These are phyloP conservation scores for Citrus mangshanensis DNA, from an alignment of 345 rosid species.

Conservation along the genomic window DNA sequence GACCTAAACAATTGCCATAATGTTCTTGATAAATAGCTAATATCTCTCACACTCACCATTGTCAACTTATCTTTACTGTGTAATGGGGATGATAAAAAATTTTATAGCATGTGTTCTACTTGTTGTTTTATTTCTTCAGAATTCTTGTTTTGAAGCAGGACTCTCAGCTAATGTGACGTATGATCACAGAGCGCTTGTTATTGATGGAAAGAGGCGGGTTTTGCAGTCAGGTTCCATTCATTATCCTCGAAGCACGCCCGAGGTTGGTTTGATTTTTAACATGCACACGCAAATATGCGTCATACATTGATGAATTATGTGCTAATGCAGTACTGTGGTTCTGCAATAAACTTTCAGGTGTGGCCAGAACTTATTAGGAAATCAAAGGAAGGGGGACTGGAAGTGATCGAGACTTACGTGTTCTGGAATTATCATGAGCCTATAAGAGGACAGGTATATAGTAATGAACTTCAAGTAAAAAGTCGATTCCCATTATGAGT, in stretches of 20 bases:
- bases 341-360: no score
- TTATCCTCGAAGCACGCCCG: slow-evolving; percentile 28
- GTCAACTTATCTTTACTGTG: not conserved
- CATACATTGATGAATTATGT: no score
- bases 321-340: no score
- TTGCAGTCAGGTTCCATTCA: slow-evolving; percentile 67
- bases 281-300: no score
- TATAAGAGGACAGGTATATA: slow-evolving; percentile 49
- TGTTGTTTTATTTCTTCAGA: slow-evolving; percentile 20
- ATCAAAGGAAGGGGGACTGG: slow-evolving; percentile 8
- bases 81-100: slow-evolving; percentile 20
- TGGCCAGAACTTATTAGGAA: no score
- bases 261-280: no score
- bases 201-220: slow-evolving; percentile 58
- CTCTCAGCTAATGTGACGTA: slow-evolving; percentile 37
- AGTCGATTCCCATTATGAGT: no score
- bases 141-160: slow-evolving; percentile 23
- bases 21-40: not conserved
- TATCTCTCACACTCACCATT: not conserved
- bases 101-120: slow-evolving; percentile 15
- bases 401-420: slow-evolving; percentile 57
- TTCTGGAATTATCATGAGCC: slow-evolving; percentile 75
- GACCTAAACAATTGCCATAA: not conserved
- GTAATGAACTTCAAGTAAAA: not conserved
- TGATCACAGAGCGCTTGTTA: slow-evolving; percentile 56